Percentiles rank a stretch among this genome's conserved stretches.
These are phyloP conservation scores for Petunia axillaris DNA, from an alignment of 257 asterid species.

Conservation along the genomic window DNA sequence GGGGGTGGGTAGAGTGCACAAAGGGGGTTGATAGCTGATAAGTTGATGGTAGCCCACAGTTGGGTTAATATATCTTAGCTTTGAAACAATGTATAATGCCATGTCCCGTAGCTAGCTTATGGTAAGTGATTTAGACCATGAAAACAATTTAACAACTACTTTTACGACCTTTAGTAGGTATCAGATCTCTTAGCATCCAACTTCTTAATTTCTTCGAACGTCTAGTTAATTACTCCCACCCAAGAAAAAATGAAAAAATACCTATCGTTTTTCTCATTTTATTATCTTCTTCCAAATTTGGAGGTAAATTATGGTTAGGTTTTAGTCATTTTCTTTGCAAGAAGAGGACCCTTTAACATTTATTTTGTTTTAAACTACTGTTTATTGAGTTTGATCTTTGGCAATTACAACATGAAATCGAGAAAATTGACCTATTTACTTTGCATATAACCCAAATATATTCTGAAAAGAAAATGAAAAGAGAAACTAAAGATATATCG, in stretches of 20 bases:
- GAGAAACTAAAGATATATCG: background rate
- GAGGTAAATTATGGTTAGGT: background rate
- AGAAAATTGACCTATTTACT: background rate
- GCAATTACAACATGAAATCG: background rate
- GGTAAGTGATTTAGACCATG: conserved; percentile 33
- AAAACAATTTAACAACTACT: conserved; percentile 50
- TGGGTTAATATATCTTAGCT: conserved; percentile 46
- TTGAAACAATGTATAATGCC: conserved; percentile 48
- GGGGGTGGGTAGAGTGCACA: no score
- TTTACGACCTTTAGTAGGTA: conserved; percentile 1
- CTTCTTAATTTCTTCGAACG: background rate
- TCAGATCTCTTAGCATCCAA: conserved; percentile 18
- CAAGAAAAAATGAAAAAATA: background rate
- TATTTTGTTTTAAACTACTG: no score
- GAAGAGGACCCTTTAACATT: background rate
- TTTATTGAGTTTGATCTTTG: background rate
- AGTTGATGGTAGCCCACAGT: background rate
- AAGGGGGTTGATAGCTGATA: background rate
- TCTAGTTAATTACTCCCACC: background rate
- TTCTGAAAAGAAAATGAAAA: no score
- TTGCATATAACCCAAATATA: no score
- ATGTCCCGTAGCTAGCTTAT: conserved; percentile 12
- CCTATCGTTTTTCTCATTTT: no score
- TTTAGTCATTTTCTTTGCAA: no score
- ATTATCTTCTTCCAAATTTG: no score